Percentiles rank a stretch among this genome's conserved stretches.
phyloP scores from a whole-genome alignment of 192 early-diverging fungal genomes.

The Podila minutissima region DNA sequence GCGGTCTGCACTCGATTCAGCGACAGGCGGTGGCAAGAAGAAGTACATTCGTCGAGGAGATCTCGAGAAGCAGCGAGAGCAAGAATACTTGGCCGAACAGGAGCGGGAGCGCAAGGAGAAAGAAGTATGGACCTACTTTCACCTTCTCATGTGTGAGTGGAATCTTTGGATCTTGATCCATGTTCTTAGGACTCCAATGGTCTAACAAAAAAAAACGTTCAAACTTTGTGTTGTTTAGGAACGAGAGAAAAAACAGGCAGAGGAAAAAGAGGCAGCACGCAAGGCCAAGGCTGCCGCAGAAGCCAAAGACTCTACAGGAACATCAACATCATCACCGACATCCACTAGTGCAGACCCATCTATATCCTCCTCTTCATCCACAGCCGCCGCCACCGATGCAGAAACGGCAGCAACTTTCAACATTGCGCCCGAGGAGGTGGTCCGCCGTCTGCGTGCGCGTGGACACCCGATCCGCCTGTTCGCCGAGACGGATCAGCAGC shows the following conservation, averaged over 20 bases:
- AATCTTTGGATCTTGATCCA: background rate
- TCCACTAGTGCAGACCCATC: constrained; percentile 3
- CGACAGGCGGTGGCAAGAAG: constrained; percentile 55
- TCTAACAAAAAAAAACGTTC: background rate
- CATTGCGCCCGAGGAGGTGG: constrained; percentile 79
- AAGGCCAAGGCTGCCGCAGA: constrained; percentile 14
- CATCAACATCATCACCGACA: constrained; percentile 5
- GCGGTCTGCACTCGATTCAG: constrained; percentile 65
- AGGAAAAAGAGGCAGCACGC: constrained; percentile 22
- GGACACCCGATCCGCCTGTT: constrained; percentile 94
- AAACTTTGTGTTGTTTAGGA: constrained; percentile 14
- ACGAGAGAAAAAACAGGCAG: constrained; percentile 4
- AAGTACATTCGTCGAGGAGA: constrained; percentile 90
- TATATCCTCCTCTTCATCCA: constrained; percentile 1
- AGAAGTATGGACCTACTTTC: constrained; percentile 30
- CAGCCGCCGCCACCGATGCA: constrained; percentile 18
- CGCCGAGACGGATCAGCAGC: constrained; percentile 85
- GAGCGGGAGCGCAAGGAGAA: constrained; percentile 59
- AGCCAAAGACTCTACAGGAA: background rate
- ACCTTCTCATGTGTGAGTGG: constrained; percentile 8
- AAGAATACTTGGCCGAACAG: constrained; percentile 67
- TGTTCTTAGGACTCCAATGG: background rate
- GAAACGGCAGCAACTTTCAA: constrained; percentile 50
- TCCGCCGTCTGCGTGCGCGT: constrained; percentile 83
- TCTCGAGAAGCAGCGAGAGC: constrained; percentile 69